These are phyloP conservation scores for Chalciporus pseudorubinellus DNA, from an alignment of 768 basidiomycete genomes.

Conservation along the genomic window DNA sequence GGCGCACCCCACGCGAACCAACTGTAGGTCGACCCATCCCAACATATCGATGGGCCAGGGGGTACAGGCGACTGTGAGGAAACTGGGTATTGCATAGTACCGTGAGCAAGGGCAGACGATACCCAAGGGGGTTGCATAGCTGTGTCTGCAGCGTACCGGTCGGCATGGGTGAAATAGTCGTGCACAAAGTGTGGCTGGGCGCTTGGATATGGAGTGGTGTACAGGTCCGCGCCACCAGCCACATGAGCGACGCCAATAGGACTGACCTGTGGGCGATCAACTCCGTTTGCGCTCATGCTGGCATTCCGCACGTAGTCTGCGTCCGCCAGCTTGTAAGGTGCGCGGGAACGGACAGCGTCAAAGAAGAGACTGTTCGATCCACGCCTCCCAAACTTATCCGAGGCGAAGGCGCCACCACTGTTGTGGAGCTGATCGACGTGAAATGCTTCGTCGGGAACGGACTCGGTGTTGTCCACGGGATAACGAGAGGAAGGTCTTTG, in stretches of 20 bases:
- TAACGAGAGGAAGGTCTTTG: constrained; percentile 17
- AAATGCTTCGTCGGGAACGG: constrained; percentile 10
- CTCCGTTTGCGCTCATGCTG: constrained; percentile 19
- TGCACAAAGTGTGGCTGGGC: constrained; percentile 24
- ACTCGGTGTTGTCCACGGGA: constrained; percentile 16
- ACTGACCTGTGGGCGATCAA: constrained; percentile 25
- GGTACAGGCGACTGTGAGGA: constrained; percentile 28
- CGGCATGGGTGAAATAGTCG: constrained; percentile 28
- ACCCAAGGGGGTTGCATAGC: constrained; percentile 27
- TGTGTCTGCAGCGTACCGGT: constrained; percentile 21
- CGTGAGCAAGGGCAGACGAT: constrained; percentile 25
- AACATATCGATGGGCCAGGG: constrained; percentile 27
- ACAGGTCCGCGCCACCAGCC: constrained; percentile 28
- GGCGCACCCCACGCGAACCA: constrained; percentile 32
- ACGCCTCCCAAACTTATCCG: constrained; percentile 32
- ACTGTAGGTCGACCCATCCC: constrained; percentile 28
- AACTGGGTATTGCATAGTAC: constrained; percentile 27
- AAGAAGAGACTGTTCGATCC: constrained; percentile 39
- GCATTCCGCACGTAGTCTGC: constrained; percentile 17
- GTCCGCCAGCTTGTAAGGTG: constrained; percentile 25
- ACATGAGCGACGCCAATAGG: constrained; percentile 17
- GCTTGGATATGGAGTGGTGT: constrained; percentile 17
- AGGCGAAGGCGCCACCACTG: constrained; percentile 6
- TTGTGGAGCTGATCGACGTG: constrained; percentile 15
- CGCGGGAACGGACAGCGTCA: constrained; percentile 34